Evolutionary conservation across 23 red algal species (phyloP), one percentile per base, ranked within the genome.

Genomic region (Gracilaria caudata): DNA sequence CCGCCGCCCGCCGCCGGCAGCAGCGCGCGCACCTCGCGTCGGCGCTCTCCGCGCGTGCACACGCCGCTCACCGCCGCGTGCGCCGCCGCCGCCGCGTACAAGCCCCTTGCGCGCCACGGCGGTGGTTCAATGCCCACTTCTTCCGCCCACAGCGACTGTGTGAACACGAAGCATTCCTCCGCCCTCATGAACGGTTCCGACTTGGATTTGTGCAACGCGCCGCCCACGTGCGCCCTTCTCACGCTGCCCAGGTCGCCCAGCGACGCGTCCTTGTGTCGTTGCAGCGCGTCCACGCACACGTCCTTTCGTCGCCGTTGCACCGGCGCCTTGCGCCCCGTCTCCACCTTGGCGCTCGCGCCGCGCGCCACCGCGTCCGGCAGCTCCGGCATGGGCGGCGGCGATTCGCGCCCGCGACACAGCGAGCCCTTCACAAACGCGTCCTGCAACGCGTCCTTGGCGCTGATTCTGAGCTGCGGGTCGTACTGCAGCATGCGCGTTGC

Each of bases 71-170:
- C 43, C 43, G 11, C 43, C 43, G 4, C 43, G 43, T 45, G 43
- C 58, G 4, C 11, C 82, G 37, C 44, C 4, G 41, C 34, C 1
- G 61, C 25, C 29, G 66, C 20, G 20, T 4, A 24, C 25, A 47
- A 0, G 3, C 79, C 88, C 21, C 53, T 73, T 10, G 82, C 56
- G 39, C 90, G 90, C 90, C 90, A 93, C 30, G 90, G 73, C 32
- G 90, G 90, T 12, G 90, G 90, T 24, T 93, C 90, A 28, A 93
- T 86, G 71, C 90, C 90, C 9, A 84, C 79, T 35, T 86, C 81
- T 21, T 93, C 81, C 5, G 81, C 90, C 90, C 90, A 93, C 36
- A 72, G 74, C 10, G 77, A 82, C 61, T 73, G 60, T 0, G 25
- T 28, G 77, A 93, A 85, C 59, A 93, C 61, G 51, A 85, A 86